Evolutionary conservation across 306 rosid species (phyloP).

Genomic region (Prunus mira): DNA sequence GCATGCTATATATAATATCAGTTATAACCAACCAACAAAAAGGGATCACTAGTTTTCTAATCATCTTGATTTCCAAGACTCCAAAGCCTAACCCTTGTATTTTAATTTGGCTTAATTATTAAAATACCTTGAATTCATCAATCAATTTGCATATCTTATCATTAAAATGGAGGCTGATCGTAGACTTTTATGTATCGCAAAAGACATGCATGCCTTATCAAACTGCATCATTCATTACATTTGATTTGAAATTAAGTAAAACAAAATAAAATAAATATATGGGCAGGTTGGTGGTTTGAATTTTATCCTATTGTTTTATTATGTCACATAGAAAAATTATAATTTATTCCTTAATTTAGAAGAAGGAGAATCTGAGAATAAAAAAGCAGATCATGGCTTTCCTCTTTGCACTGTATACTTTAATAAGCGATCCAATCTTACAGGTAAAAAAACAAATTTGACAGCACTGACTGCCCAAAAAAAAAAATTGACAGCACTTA

Average conservation of each 20-base stretch:
- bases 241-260: too few species aligned
- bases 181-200: not conserved
- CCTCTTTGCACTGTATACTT: not conserved
- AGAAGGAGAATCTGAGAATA: not conserved
- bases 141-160: not conserved
- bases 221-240: not conserved
- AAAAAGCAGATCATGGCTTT: not conserved
- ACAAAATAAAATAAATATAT: not conserved
- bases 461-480: not conserved
- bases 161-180: not conserved
- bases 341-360: not conserved
- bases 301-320: not conserved
- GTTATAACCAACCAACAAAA: too few species aligned
- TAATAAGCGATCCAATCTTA: not conserved
- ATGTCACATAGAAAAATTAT: not conserved
- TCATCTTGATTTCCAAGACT: not conserved
- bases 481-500: not conserved
- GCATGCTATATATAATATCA: not conserved
- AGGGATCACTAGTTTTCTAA: not conserved
- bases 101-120: too few species aligned
- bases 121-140: not conserved
- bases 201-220: not conserved
- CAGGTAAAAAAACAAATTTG: too few species aligned
- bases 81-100: not conserved
- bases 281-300: not conserved